These are phyloP conservation scores for Cladosporium sp. DNA, from an alignment of 2,329 filamentous ascomycete species.

Conservation along the genomic window DNA sequence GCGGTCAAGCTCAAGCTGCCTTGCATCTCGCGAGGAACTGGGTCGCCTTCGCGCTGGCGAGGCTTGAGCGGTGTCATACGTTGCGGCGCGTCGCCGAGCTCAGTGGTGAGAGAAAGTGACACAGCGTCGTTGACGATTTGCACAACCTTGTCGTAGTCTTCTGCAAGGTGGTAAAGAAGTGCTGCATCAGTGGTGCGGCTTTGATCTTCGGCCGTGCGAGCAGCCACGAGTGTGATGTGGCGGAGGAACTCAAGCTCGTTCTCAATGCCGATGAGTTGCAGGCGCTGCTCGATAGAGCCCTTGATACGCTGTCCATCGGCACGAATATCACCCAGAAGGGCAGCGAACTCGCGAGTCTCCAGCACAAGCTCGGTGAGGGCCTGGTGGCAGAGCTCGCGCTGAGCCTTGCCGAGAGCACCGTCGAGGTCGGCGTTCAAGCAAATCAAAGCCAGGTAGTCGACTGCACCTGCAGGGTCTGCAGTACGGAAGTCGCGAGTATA, in stretches of 20 bases:
- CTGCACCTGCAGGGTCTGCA: conserved; percentile 80
- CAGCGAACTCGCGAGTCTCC: conserved; percentile 95
- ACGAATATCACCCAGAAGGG: conserved; percentile 85
- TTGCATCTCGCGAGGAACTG: conserved; percentile 36
- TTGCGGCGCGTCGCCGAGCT: conserved; percentile 76
- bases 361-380: conserved; percentile 89
- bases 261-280: conserved; percentile 72
- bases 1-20: conserved; percentile 63
- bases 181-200: conserved; percentile 91
- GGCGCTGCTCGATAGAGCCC: conserved; percentile 82
- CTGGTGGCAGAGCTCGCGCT: conserved; percentile 82
- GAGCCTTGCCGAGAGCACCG: conserved; percentile 69
- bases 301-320: conserved; percentile 79
- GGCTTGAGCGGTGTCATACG: conserved; percentile 77
- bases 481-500: conserved; percentile 96
- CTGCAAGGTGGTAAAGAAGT: conserved; percentile 86
- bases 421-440: conserved; percentile 84
- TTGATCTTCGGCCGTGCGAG: conserved; percentile 88
- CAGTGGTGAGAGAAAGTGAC: conserved; percentile 81
- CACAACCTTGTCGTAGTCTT: conserved; percentile 93
- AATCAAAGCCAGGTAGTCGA: conserved; percentile 88
- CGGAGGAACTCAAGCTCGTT: conserved; percentile 81
- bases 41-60: conserved; percentile 39
- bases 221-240: conserved; percentile 89
- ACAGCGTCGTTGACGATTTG: conserved; percentile 83